Evolutionary conservation across 306 rosid species (phyloP), one percentile per base, ranked within the genome.

Genomic region (Ceratonia siliqua): DNA sequence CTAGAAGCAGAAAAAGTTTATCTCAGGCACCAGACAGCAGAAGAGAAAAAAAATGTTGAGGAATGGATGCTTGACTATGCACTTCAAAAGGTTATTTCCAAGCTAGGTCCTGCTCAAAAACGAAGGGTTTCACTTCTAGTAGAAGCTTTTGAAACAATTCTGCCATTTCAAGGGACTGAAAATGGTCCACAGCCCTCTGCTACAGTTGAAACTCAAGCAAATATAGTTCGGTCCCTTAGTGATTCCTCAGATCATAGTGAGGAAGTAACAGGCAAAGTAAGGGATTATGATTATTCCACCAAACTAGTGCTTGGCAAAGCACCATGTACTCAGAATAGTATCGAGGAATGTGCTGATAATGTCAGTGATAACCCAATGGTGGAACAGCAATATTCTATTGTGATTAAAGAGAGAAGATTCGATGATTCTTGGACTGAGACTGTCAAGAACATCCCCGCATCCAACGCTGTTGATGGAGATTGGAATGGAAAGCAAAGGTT

Each of bases 41-140:
- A 85, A 48, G 84, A 87, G 75, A 84, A 67, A 32, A 90, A 81
- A 58, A 89, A 84, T 45, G 75, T 83, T 4, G 97, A 92, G 83
- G 95, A 94, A 77, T 94, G 97, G 96, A 91, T 92, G 96, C 91
- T 94, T 62, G 96, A 94, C 77, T 71, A 78, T 68, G 99, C 99
- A 67, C 86, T 94, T 73, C 97, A 85, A 68, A 85, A 83, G 82
- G 97, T 94, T 72, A 79, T 92, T 72, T 88, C 93, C 32, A 92
- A 83, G 69, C 88, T 94, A 33, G 91, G 78, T 55, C 93, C 95
- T 25, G 83, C 87, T 83, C 97, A 94, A 78, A 92, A 87, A 72
- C 93, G 35, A 82, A 83, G 78, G 62, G 99, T 94, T 45, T 78
- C 85, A 28, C 84, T 90, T 78, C 88, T 94, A 6, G 80, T 90